Base-by-base conservation (phyloP, 345 rosid species). In the Ailanthus altissimus region DNA sequence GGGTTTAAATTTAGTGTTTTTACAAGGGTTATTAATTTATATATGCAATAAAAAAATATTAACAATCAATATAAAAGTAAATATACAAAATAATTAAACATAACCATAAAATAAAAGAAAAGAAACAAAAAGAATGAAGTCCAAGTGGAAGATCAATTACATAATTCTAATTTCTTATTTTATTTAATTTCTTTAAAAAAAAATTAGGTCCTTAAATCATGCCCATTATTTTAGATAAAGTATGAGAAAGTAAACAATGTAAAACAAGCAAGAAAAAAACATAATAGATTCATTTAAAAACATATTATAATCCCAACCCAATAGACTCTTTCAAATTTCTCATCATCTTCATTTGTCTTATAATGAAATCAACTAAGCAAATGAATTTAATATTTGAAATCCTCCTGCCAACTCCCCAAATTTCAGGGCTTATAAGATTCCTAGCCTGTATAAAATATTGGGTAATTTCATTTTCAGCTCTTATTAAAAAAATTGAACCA, bases 401-500 rank as follows among this genome's bases (percentile, higher is more conserved):
- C 72, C 61, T 45, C 72, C 63, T 74, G 32, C 65, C 62, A 77
- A 5, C 51, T 68, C 25, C 38, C 51, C 58, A 20, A 32, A 43
- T 69, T 69, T 25, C 26, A 47, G 75, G 23, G 65, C 67, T 38
- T 42, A 21, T 25, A 47, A 28, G 20, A 68, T 77, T 69, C 75
- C n/a, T n/a, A 26, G 14, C 40, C 4, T 10, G 47, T 11, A 60
- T 20, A 74, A 36, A 77, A n/a, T 70, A 79, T 36, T 28, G 16
- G 1, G 14, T 5, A 26, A 25, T 68, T 72, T 79, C 66, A 18
- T 51, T 64, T 58, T 70, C 69, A 49, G 74, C 32, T 50, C 36
- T 58, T 40, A 42, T 38, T 66, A 42, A 42, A 66, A 67, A 65
- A 78, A 16, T 53, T 71, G 40, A 40, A 72, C 56, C 26, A 74